Evolutionary conservation across 306 rosid species (phyloP).

Genomic region (Trifolium fragiferum): DNA sequence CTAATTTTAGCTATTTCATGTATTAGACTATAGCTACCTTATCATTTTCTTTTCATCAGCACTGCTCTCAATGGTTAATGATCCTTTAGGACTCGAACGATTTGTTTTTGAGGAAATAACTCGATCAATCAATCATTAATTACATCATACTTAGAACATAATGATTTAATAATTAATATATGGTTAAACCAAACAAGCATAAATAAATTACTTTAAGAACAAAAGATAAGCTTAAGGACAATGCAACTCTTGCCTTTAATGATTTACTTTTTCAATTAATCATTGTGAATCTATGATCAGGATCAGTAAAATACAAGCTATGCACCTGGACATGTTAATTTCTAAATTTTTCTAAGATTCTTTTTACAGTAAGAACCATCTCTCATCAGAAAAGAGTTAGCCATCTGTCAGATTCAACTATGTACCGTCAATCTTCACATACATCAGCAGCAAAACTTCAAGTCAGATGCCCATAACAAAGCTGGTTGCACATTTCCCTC

Average conservation of each 20-base stretch:
- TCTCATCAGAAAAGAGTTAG: constrained; percentile 41
- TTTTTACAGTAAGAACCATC: constrained; percentile 47
- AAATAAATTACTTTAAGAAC: constrained; percentile 8
- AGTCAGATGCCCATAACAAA: constrained; percentile 41
- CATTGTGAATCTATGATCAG: constrained; percentile 39
- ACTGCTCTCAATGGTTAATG: background rate
- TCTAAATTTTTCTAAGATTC: constrained; percentile 37
- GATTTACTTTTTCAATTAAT: constrained; percentile 44
- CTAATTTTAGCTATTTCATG: constrained; percentile 19
- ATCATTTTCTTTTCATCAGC: background rate
- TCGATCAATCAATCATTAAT: background rate
- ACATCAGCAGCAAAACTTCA: constrained; percentile 40
- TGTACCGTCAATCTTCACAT: constrained; percentile 45
- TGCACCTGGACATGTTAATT: constrained; percentile 39
- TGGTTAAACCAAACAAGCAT: constrained; percentile 5
- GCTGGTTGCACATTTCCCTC: constrained; percentile 35
- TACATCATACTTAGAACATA: background rate
- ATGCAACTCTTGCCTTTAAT: constrained; percentile 52
- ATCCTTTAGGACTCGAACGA: background rate
- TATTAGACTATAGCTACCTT: background rate
- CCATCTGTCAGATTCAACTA: constrained; percentile 42
- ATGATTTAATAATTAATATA: constrained; percentile 6
- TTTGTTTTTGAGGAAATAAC: background rate
- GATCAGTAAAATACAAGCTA: constrained; percentile 45
- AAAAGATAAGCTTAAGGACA: constrained; percentile 38